Evolutionary conservation across 805 yeast species (phyloP), one percentile per base, ranked within the genome.

Genomic region (Cyberlindnera euphorbiae): DNA sequence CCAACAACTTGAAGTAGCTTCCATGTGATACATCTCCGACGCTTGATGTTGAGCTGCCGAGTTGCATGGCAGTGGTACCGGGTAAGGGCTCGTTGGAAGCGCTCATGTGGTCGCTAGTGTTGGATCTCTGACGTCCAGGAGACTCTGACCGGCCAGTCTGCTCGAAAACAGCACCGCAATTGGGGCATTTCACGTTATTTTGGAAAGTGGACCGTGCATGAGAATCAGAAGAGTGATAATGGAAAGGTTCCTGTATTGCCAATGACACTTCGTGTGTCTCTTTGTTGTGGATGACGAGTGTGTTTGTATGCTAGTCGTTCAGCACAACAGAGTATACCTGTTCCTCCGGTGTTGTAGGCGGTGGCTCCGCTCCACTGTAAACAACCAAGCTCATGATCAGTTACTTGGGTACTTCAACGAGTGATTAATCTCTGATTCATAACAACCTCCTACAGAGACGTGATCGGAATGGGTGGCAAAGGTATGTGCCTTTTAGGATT

Each of bases 1-100:
- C 55, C 17, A 53, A 36, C 4, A 49, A 28, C 31, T 44, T 40
- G 39, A 52, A 53, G 28, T 52, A 51, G 35, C 41, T 44, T 32
- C 47, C 32, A 32, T 46, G 38, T 3, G 9, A 6, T 12, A 15
- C 27, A 10, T 12, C 26, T 7, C 23, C 35, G 26, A n/a, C 13
- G 6, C 7, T 7, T 8, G 7, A 7, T 8, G 22, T 9, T 19
- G 22, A 19, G 9, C 22, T 19, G 22, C 22, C 9, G 22, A 19
- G 6, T 11, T 24, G 14, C 14, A 24, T n/a, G 12, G 14, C 26
- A 8, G 12, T n/a, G 12, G 14, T n/a, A 8, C 12, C n/a, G 12
- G 26, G n/a, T 24, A 24, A 10, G 7, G 26, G 12, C 6, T 24
- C 14, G 12, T 6, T 11, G n/a, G 14, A 11, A 7, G 9, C 14